Conservation (phyloP, 306 rosid species). For the Cicer cuneatum region DNA sequence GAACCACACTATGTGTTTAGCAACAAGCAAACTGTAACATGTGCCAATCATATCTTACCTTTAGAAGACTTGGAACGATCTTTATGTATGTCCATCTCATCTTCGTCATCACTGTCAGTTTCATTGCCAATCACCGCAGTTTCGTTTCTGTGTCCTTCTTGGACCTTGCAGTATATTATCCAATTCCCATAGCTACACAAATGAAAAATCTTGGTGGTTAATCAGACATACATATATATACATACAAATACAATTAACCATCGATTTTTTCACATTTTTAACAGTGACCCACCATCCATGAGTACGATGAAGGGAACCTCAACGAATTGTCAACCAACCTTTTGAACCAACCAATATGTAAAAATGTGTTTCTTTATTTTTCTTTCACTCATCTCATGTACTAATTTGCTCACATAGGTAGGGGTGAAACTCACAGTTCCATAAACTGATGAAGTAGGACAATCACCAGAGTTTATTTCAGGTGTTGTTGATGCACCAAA, state of each 20-base stretch:
- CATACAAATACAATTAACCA: slow-evolving; percentile 13
- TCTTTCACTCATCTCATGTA: slow-evolving; percentile 99
- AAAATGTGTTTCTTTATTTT: too few relatives aligned
- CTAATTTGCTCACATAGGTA: too few relatives aligned
- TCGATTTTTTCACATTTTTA: slow-evolving; percentile 10
- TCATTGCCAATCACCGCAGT: too few relatives aligned
- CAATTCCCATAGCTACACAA: slow-evolving; percentile 77
- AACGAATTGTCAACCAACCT: neutral
- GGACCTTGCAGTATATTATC: slow-evolving; percentile 64
- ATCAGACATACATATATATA: slow-evolving; percentile 1
- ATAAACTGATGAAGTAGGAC: slow-evolving; percentile 63
- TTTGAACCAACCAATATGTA: too few relatives aligned
- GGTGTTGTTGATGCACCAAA: slow-evolving; percentile 78
- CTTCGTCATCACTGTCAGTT: too few relatives aligned
- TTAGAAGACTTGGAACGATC: too few relatives aligned
- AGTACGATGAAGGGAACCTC: neutral
- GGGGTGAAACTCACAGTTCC: slow-evolving; percentile 76
- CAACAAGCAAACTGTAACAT: slow-evolving; percentile 4
- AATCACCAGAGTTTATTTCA: slow-evolving; percentile 67
- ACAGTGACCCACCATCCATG: neutral
- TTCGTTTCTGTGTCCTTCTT: slow-evolving; percentile 40
- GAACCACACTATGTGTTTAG: slow-evolving; percentile 1
- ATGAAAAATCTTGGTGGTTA: neutral
- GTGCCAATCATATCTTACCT: too few relatives aligned
- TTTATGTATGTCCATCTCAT: too few relatives aligned